These are phyloP conservation scores for Microcos paniculata DNA, from an alignment of 345 rosid species.

Conservation along the genomic window DNA sequence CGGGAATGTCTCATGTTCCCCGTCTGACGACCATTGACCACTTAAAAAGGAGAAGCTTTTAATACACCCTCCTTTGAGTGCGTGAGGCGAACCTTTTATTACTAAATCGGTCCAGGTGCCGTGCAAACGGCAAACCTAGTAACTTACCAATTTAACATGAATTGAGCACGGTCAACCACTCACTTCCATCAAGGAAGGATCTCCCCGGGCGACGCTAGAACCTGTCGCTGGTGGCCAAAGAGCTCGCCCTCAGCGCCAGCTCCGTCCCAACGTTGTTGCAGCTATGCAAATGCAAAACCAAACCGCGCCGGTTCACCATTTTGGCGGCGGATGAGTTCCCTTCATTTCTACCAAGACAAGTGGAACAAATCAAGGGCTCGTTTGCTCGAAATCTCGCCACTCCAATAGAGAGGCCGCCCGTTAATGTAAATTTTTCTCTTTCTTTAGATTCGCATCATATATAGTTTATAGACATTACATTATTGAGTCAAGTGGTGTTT, in stretches of 20 bases:
- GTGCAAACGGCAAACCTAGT: background rate
- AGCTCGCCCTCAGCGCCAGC: constrained; percentile 30
- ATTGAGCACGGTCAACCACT: background rate
- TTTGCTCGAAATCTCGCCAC: constrained; percentile 62
- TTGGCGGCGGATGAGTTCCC: constrained; percentile 37
- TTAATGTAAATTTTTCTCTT: constrained; percentile 16
- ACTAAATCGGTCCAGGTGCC: background rate
- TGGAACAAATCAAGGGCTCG: constrained; percentile 48
- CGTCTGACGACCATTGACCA: background rate
- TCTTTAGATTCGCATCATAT: background rate
- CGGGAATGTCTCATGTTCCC: background rate
- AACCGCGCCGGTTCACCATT: constrained; percentile 18
- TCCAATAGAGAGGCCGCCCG: constrained; percentile 62
- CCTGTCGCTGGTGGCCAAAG: background rate
- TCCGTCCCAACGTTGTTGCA: constrained; percentile 5
- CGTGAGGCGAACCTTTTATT: background rate
- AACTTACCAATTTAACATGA: background rate
- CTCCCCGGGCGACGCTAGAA: background rate
- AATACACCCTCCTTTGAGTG: background rate
- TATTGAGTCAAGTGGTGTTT: too few relatives aligned
- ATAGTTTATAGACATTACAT: constrained; percentile 11
- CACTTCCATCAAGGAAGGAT: background rate
- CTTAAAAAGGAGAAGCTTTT: background rate
- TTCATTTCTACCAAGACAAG: constrained; percentile 59
- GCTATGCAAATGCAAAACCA: background rate